Evolutionary conservation across 2,329 filamentous ascomycete species (phyloP), one percentile per base, ranked within the genome.

Genomic region (Verticillium zaregamsianum): DNA sequence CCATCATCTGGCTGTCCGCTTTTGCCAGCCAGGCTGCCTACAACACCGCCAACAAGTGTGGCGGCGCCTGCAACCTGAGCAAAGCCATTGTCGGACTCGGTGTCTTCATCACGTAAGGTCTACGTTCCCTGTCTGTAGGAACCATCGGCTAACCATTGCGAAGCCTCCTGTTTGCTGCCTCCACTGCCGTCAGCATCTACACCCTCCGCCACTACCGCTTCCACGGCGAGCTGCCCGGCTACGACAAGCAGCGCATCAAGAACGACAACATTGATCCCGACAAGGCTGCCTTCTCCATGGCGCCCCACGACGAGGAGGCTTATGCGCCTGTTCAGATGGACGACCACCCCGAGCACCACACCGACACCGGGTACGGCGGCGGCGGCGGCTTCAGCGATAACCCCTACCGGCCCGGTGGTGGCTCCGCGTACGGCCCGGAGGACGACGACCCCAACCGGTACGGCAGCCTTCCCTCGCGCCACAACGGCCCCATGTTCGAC

Each of bases 231-330:
- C 80, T 89, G 17, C 87, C 87, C 2, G 86, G 86, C 62, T 87
- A 87, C 71, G 84, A 86, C 68, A 78, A 77, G 66, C 77, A 71
- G 68, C 72, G 77, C 68, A 67, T 79, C 59, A 74, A 78, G 58
- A 67, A 63, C 63, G 74, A 79, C 67, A 83, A 85, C 75, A 88
- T 88, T 67, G 87, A 89, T 71, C 87, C 87, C 0, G 86, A 90
- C 73, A 89, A 89, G 77, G 86, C 86, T 32, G 86, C 86, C 63
- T 90, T 90, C 75, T 88, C 85, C 61, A 87, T 86, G 73, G 85
- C 84, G 15, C 85, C 85, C n/a, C 83, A 87, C 69, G 86, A 86
- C 67, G 86, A 89, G 66, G 86, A 89, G 69, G 82, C 84, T 54
- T 89, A 89, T 68, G 84, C 86, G 58, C 84, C 84, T 15, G 81